Conservation (phyloP, 192 early-diverging fungal species). For the Globomyces pollinis-pini region DNA sequence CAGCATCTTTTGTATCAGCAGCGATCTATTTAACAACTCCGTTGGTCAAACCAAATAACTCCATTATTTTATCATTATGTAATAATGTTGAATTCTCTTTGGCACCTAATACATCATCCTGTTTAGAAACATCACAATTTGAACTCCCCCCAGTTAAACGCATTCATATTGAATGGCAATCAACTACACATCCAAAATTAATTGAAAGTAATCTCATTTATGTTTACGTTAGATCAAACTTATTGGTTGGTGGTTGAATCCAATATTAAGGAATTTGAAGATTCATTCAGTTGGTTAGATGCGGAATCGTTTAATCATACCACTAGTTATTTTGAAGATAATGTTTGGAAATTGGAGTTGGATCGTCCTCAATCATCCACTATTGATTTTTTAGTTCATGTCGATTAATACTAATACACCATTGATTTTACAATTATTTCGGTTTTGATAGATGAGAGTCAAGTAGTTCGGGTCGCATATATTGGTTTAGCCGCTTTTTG, state of each 20-base stretch:
- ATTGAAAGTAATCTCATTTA: neutral
- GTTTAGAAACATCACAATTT: neutral
- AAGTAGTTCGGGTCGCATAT: no score
- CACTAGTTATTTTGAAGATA: neutral
- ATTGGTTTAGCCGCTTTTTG: no score
- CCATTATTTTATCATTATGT: neutral
- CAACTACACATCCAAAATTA: neutral
- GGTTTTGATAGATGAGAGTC: no score
- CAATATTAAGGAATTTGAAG: neutral
- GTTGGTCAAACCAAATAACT: neutral
- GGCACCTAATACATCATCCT: neutral
- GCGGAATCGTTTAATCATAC: conserved; percentile 1
- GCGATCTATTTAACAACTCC: neutral
- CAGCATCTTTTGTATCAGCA: neutral
- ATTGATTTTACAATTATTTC: no score
- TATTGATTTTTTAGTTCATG: conserved; percentile 2
- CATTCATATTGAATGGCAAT: conserved; percentile 6
- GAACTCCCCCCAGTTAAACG: neutral
- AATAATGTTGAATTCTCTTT: no score
- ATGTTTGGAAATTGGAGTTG: neutral
- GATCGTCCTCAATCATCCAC: neutral
- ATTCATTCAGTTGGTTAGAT: conserved; percentile 6
- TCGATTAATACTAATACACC: no score
- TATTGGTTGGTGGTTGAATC: conserved; percentile 8
- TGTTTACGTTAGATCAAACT: no score